Base-by-base conservation (phyloP, 768 basidiomycete genomes). In the Sarcodon aspratus region DNA sequence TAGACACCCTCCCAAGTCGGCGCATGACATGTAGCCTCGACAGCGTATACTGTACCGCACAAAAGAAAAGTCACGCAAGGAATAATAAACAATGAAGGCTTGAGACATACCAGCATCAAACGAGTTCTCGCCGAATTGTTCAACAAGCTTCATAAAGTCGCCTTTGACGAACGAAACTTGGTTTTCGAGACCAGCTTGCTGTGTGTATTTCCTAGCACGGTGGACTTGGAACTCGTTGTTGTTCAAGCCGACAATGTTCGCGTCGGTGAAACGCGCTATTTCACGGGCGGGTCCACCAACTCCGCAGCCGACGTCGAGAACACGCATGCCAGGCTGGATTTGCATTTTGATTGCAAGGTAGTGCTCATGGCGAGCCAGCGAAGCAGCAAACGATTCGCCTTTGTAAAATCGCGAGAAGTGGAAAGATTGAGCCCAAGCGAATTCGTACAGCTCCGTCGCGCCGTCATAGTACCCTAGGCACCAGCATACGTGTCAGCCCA, bases 221-320 rank as follows among this genome's bases (percentile, higher is more conserved):
- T 78, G 75, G 37, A 97, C 69, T 69, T 98, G 96, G 75, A 89
- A 96, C 54, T 85, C 87, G 66, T 98, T 98, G 76, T 95, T 97
- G 72, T 96, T 97, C 53, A 96, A 54, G 36, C 94, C 94, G 54
- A 87, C 70, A 54, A 97, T 82, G 48, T 80, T 69, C 34, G 76
- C 84, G 61, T 96, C 94, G 7, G 88, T 70, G 69, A 98, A 99
- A 42, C 77, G 78, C 4, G 92, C 88, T 58, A 99, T 99, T 64
- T 93, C 89, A 44, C 95, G 79, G 8, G 96, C 96, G 18, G 96
- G 96, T 0, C 96, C 96, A 44, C 96, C 96, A 48, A 99, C 85
- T 63, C 96, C 96, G 64, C 96, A 98, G 3, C 96, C 96, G 51
- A 99, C 94, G 61, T 99, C 96, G 52, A 99, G 83, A 37, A 99